Evolutionary conservation across 2,329 filamentous ascomycete genomes (phyloP), one percentile per base, ranked within the genome.

Genomic region (Akanthomyces muscarius): DNA sequence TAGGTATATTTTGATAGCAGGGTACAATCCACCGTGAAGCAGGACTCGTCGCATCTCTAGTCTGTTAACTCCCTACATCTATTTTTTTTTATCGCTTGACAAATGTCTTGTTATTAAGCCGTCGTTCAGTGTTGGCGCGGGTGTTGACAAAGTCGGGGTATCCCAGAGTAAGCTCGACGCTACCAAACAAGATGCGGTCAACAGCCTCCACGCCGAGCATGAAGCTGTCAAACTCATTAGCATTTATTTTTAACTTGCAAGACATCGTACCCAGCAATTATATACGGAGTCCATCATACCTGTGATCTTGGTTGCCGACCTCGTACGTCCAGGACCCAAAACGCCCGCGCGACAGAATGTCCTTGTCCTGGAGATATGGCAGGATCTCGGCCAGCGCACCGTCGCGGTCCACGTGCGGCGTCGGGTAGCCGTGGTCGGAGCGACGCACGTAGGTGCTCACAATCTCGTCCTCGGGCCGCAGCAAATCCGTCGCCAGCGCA

Each of bases 251-350:
- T 5, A 30, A 30, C 28, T 30, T 6, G 28, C 28, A 6, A 3
- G 6, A 30, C 28, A 5, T 6, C 4, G 4, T 30, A 4, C 28
- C 28, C 28, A 1, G 28, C 4, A 6, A 30, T 30, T 6, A 6
- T 30, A 1, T 30, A 6, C 28, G 28, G 28, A 30, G 28, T 6
- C 28, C 1, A 30, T 30, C 28, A 16, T 65, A 62, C 63, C 63
- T 65, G 36, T 65, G 64, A 28, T 65, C 64, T 41, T 65, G 64
- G 42, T 65, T 65, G 16, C 52, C 54, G 16, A 65, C 89, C 78
- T 97, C 92, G 80, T 97, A 97, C 72, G 90, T 85, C 92, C 92
- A 97, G 80, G 88, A 91, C 69, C 92, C 92, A 77, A 97, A 97
- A 66, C 92, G 90, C 69, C 92, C 92, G 77, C 92, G 90, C 42